Percentiles rank a stretch among this genome's conserved stretches.
Evolutionary conservation across 495 filamentous ascomycete genomes (phyloP).

Genomic region (Parathielavia hyrcaniae): DNA sequence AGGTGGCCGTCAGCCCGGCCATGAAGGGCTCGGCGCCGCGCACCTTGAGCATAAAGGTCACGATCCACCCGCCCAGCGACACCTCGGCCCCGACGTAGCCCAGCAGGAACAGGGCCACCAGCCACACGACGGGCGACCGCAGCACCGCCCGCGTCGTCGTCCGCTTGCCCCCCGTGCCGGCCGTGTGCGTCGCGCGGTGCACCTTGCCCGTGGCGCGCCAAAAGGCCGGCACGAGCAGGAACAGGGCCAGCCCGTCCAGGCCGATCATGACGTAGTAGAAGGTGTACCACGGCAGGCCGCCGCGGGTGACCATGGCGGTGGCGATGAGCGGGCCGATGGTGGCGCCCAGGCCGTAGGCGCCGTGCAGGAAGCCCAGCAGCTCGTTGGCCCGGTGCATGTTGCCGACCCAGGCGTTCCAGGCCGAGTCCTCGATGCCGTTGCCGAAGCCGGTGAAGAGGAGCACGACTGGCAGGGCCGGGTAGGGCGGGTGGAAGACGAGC

Average conservation of each 20-base stretch:
- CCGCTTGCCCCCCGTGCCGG: conserved; percentile 23
- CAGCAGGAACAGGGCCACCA: conserved; percentile 68
- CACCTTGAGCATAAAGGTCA: conserved; percentile 75
- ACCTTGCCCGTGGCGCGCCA: conserved; percentile 58
- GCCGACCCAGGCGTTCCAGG: conserved; percentile 78
- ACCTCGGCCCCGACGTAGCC: conserved; percentile 84
- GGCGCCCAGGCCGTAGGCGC: conserved; percentile 70
- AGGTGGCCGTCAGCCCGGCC: conserved; percentile 72
- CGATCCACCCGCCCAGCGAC: conserved; percentile 79
- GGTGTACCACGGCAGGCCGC: conserved; percentile 51
- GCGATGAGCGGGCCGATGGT: conserved; percentile 71
- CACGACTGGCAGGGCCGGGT: conserved; percentile 63
- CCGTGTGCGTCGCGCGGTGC: conserved; percentile 48
- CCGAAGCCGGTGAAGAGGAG: conserved; percentile 69
- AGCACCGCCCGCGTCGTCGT: conserved; percentile 35
- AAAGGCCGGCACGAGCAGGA: conserved; percentile 52
- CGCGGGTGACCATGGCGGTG: conserved; percentile 62
- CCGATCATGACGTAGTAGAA: conserved; percentile 65
- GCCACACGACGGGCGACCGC: conserved; percentile 56
- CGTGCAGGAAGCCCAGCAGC: conserved; percentile 65
- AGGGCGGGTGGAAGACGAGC: conserved; percentile 67
- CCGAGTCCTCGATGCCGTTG: conserved; percentile 61
- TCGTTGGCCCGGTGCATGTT: conserved; percentile 66
- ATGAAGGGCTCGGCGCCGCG: conserved; percentile 62
- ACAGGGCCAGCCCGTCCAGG: conserved; percentile 51